phyloP scores from a whole-genome alignment of 228 moss, liverwort and hornwort species.

The Sphagnum magellanicum region DNA sequence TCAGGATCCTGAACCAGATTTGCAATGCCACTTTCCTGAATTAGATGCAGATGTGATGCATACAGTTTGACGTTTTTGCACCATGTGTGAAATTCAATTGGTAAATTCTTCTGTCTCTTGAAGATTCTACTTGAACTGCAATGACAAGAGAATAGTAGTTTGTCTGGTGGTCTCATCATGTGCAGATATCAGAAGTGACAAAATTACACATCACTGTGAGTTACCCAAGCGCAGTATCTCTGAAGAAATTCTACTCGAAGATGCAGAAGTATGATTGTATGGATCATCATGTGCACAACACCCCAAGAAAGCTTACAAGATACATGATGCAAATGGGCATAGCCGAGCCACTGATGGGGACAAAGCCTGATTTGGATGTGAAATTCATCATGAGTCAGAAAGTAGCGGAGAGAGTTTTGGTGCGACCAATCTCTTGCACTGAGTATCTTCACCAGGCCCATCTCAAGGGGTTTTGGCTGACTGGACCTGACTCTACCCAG shows the following conservation, averaged over 20 bases:
- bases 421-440: conserved; percentile 18
- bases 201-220: conserved; percentile 19
- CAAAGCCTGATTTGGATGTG: conserved; percentile 16
- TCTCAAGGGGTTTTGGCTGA: conserved; percentile 54
- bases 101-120: not conserved
- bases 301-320: conserved; percentile 10
- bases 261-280: conserved; percentile 2
- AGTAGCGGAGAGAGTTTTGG: conserved; percentile 27
- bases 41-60: not conserved
- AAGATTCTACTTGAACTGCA: not conserved
- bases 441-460: conserved; percentile 42
- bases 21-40: not conserved
- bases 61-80: not conserved
- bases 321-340: not conserved
- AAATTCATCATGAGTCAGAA: conserved; percentile 43
- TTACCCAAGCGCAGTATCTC: conserved; percentile 20
- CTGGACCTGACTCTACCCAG: conserved; percentile 8
- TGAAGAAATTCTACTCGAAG: conserved; percentile 22
- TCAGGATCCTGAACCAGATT: not conserved
- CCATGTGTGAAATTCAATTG: not conserved
- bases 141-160: not conserved
- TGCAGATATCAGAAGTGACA: conserved; percentile 28
- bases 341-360: conserved; percentile 17
- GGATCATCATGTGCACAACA: not conserved
- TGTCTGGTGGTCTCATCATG: not conserved